Base-by-base conservation (phyloP, 441 rosid species). In the Rhodomyrtus psidioides region DNA sequence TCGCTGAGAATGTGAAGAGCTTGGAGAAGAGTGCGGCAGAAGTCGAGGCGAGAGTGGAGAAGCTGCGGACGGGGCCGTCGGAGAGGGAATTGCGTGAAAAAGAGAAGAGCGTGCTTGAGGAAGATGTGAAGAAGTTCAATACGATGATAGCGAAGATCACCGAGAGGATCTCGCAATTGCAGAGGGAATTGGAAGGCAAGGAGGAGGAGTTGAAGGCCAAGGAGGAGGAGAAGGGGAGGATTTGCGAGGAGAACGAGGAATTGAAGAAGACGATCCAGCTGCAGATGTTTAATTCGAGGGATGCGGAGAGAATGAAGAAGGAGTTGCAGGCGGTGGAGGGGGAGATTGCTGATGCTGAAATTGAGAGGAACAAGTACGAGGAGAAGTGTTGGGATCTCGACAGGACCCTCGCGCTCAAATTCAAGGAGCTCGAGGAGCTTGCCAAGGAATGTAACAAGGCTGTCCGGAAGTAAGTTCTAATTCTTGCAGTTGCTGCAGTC, bases 251-350 rank as follows among this genome's bases (percentile, higher is more conserved):
- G 91, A 97, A 96, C 55, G 93, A 92, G 60, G 99, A 92, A 89
- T 86, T 97, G 91, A 94, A 89, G 93, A 94, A 92, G 90, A 92
- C 86, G 74, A 94, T 96, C 83, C 95, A 93, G 83, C 89, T 90
- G 88, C 99, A 95, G 93, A 93, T 91, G 27, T 89, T 97, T 59
- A 97, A 94, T 84, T 88, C 92, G 2, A 91, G 98, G 88, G 99
- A 96, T 89, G 94, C 91, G 2, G 98, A 97, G 92, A 95, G 99
- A 93, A 97, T 96, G 99, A 94, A 91, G 92, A 94, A 96, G 91
- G 98, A 96, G 93, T 87, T 97, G 91, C 93, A 90, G 87, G 96
- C 94, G 1, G 98, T 94, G 85, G 99, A 97, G 87, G 95, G 96
- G 88, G 98, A 94, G 87, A 93, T 94, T 44, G 89, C 85, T 14